Evolutionary conservation across 176 grass and related monocot genomes (phyloP).

Genomic region (Musa itinerans): DNA sequence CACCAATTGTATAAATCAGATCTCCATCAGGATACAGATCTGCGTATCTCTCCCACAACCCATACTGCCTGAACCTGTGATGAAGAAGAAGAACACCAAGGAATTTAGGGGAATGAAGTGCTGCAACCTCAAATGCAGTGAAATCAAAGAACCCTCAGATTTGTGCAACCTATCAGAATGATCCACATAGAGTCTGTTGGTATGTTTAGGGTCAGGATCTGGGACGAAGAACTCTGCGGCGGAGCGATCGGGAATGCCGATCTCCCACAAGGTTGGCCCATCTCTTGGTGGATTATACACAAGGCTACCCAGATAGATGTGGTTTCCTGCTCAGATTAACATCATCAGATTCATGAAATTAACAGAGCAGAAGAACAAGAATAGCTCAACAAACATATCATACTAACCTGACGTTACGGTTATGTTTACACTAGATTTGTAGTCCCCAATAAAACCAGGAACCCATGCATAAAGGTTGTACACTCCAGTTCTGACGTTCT

Average conservation of each 20-base stretch:
- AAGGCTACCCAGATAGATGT: conserved; percentile 59
- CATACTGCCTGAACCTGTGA: conserved; percentile 38
- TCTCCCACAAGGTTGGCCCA: conserved; percentile 76
- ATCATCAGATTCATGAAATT: background rate
- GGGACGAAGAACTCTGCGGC: conserved; percentile 73
- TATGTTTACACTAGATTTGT: conserved; percentile 44
- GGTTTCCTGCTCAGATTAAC: conserved; percentile 28
- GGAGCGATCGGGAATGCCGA: conserved; percentile 64
- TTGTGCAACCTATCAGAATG: conserved; percentile 40
- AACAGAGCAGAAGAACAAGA: conserved; percentile 5
- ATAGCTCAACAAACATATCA: background rate
- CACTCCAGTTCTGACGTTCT: conserved; percentile 49
- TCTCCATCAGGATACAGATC: conserved; percentile 59
- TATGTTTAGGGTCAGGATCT: conserved; percentile 60
- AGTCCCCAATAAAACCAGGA: conserved; percentile 85
- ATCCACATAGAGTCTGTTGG: conserved; percentile 60
- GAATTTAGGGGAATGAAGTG: no score
- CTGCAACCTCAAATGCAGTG: no score
- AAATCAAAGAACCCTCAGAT: background rate
- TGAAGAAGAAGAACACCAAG: no score
- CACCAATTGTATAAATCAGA: conserved; percentile 18
- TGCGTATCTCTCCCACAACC: conserved; percentile 81
- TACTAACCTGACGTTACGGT: conserved; percentile 50
- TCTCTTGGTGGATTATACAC: conserved; percentile 77
- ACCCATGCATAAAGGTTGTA: conserved; percentile 76